Conservation (phyloP, 257 asterid genomes). For the Solanum arcanum region DNA sequence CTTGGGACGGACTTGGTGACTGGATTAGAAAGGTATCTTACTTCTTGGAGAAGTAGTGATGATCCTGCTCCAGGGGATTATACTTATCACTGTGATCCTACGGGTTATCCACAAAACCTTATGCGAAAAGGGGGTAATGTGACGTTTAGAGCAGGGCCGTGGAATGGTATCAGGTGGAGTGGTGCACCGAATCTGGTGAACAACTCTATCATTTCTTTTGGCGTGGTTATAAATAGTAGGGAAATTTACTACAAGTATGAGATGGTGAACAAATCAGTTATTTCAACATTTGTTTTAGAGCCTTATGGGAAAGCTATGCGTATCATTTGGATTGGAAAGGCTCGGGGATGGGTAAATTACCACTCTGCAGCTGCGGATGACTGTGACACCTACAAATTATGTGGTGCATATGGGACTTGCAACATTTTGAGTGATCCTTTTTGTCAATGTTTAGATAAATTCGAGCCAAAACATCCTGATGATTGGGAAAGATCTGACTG, state of each 20-base stretch:
- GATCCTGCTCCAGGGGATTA: constrained; percentile 31
- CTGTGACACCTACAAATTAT: constrained; percentile 7
- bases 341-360: constrained; percentile 9
- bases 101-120: constrained; percentile 22
- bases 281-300: background rate
- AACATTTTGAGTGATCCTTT: constrained; percentile 1
- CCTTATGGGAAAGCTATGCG: background rate
- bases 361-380: constrained; percentile 6
- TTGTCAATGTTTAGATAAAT: constrained; percentile 11
- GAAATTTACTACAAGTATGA: constrained; percentile 13
- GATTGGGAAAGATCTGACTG: constrained; percentile 11
- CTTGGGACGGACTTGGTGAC: constrained; percentile 27
- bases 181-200: constrained; percentile 6
- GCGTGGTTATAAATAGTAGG: background rate
- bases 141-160: constrained; percentile 12
- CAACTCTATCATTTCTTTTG: background rate
- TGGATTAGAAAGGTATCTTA: constrained; percentile 9
- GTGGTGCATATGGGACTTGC: constrained; percentile 21
- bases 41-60: constrained; percentile 26
- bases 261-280: background rate
- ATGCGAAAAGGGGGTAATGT: background rate
- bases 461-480: constrained; percentile 8
- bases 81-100: constrained; percentile 17
- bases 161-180: constrained; percentile 30
- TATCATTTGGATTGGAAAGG: background rate